Evolutionary conservation across 2,329 filamentous ascomycete species (phyloP), one percentile per base, ranked within the genome.

Genomic region (Fusarium guadeloupense): DNA sequence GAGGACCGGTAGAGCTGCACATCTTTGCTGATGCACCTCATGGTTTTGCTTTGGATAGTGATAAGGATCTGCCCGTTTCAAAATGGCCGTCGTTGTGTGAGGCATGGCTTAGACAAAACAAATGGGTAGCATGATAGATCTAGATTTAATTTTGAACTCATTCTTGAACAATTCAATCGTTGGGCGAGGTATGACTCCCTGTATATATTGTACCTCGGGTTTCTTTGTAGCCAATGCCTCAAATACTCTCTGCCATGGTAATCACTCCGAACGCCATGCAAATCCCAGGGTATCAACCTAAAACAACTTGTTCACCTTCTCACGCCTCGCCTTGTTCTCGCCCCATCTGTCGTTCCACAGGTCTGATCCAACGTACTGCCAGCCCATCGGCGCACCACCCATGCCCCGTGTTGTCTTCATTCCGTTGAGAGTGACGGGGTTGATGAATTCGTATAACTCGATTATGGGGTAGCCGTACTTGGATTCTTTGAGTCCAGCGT

Each of bases 381-480:
- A 69, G 3, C 69, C 69, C 67, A 71, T 71, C 0, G 70, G 71
- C 13, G 71, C 67, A n/a, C 55, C 45, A 4, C 57, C 54, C 53
- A 71, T 63, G 0, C 59, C 54, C 71, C 68, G 71, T 4, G 26
- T 16, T 1, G 5, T 54, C 42, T 69, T 71, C 59, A 72, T 69
- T 53, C 71, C 66, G 0, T 35, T 45, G 0, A 73, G 49, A 4
- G 59, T 64, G 0, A 72, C 59, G 3, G 68, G 70, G 9, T 40
- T 14, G 3, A 56, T 21, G 0, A 73, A 54, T 35, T 71, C 52
- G 44, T 70, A 65, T 2, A 72, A 45, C 38, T 68, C 67, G 1
- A 72, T 26, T 9, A 73, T 54, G 2, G 66, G 69, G 44, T 73
- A 73, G 9, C 65, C 71, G 39, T 64, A 71, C 17, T 65, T 69